Conservation (phyloP, 1,139 yeast genomes). For the Yamadazyma conglobata region DNA sequence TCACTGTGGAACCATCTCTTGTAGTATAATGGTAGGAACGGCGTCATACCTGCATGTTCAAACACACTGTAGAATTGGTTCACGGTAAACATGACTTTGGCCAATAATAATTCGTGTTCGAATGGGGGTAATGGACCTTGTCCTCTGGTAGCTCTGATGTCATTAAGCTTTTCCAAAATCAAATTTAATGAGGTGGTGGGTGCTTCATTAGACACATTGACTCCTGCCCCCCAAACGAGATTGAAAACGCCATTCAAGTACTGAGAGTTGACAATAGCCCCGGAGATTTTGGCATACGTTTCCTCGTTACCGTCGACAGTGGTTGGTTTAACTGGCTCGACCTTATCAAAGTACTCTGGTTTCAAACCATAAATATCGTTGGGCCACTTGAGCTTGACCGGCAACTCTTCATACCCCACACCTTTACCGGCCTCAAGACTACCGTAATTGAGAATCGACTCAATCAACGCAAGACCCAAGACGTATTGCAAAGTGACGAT, state of each 20-base stretch:
- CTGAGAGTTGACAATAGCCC: slow-evolving; percentile 80
- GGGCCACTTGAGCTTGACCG: slow-evolving; percentile 92
- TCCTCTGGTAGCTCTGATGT: slow-evolving; percentile 39
- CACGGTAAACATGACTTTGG: slow-evolving; percentile 63
- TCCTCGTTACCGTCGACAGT: slow-evolving; percentile 41
- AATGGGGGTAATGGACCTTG: slow-evolving; percentile 45
- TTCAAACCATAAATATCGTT: slow-evolving; percentile 80
- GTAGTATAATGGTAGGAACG: slow-evolving; percentile 73
- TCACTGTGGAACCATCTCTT: slow-evolving; percentile 79
- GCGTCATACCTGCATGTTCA: slow-evolving; percentile 58
- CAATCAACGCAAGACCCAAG: slow-evolving; percentile 77
- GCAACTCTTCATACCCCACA: slow-evolving; percentile 68
- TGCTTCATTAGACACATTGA: slow-evolving; percentile 79
- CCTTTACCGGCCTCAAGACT: slow-evolving; percentile 38
- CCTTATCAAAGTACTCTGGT: slow-evolving; percentile 48
- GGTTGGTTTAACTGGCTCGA: slow-evolving; percentile 27
- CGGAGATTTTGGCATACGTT: slow-evolving; percentile 75
- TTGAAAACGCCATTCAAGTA: slow-evolving; percentile 56
- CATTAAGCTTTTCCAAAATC: slow-evolving; percentile 60
- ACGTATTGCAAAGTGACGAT: slow-evolving; percentile 86
- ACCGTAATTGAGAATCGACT: slow-evolving; percentile 64
- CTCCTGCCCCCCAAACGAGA: slow-evolving; percentile 79
- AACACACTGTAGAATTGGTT: slow-evolving; percentile 61
- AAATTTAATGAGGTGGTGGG: slow-evolving; percentile 87
- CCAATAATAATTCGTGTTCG: slow-evolving; percentile 62